Percentiles rank a stretch among this genome's conserved stretches.
phyloP scores from a whole-genome alignment of 345 rosid genomes.

The Gossypium anomalum region DNA sequence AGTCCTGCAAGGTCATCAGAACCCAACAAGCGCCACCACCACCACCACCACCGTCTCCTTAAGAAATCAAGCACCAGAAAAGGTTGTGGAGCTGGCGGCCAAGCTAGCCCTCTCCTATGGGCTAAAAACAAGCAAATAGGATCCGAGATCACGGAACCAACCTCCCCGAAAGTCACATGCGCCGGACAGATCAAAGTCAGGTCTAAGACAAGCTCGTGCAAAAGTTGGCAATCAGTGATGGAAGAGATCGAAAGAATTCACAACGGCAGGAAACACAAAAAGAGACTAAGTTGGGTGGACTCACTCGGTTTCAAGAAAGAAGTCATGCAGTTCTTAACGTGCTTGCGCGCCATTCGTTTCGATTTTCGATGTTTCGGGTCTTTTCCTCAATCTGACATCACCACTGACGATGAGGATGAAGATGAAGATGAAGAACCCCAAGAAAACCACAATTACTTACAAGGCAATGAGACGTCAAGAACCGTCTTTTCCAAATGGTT shows the following conservation, averaged over 20 bases:
- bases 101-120: conserved; percentile 64
- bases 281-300: conserved; percentile 40
- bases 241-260: conserved; percentile 65
- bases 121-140: conserved; percentile 54
- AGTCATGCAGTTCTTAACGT: conserved; percentile 60
- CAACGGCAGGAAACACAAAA: conserved; percentile 33
- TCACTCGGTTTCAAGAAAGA: conserved; percentile 72
- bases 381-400: conserved; percentile 43
- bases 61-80: conserved; percentile 36
- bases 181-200: conserved; percentile 94
- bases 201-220: conserved; percentile 49
- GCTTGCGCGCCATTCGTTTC: conserved; percentile 48
- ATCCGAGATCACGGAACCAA: conserved; percentile 57
- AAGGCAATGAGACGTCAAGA: conserved; percentile 35
- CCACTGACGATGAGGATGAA: conserved; percentile 46
- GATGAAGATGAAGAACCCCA: conserved; percentile 35
- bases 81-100: conserved; percentile 27
- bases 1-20: conserved; percentile 63
- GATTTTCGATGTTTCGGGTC: conserved; percentile 69
- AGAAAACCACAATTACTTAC: conserved; percentile 1
- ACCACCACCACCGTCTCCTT: conserved; percentile 27
- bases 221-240: conserved; percentile 81
- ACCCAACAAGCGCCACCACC: conserved; percentile 34
- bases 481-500: conserved; percentile 71
- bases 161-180: conserved; percentile 87